Conservation (phyloP, 1,284 basidiomycete genomes). For the Pisolithus thermaeus region DNA sequence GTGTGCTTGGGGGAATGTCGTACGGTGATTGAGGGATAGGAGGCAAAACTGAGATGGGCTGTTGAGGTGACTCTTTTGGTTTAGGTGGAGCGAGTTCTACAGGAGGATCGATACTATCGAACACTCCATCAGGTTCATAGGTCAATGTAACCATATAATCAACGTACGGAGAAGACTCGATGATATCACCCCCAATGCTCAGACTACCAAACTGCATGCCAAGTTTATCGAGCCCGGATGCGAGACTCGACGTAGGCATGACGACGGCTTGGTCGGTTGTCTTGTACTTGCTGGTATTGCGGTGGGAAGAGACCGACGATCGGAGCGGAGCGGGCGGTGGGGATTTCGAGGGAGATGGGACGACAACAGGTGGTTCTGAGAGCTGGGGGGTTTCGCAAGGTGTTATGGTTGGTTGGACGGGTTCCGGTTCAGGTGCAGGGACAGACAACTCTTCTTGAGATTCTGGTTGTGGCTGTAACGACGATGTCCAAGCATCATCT, state of each 20-base stretch:
- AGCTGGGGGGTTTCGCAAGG: constrained; percentile 13
- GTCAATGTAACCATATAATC: background rate
- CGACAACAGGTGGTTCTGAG: constrained; percentile 15
- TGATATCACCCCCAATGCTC: constrained; percentile 59
- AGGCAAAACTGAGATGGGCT: constrained; percentile 29
- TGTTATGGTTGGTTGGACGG: constrained; percentile 1
- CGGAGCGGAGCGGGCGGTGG: constrained; percentile 36
- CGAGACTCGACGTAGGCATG: constrained; percentile 59
- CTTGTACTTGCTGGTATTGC: constrained; percentile 57
- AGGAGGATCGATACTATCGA: constrained; percentile 16
- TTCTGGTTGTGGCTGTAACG: constrained; percentile 19
- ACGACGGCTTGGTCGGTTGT: constrained; percentile 69
- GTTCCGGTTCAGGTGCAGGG: background rate
- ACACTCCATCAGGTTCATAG: constrained; percentile 7
- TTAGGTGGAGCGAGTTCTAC: constrained; percentile 40
- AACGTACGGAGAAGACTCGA: constrained; percentile 46
- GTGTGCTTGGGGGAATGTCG: constrained; percentile 25
- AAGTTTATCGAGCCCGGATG: constrained; percentile 58
- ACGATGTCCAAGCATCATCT: constrained; percentile 37
- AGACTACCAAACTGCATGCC: constrained; percentile 83
- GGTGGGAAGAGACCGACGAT: constrained; percentile 46
- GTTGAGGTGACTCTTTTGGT: constrained; percentile 40
- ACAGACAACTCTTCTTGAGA: constrained; percentile 19
- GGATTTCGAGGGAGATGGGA: constrained; percentile 24
- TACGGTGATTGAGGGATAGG: constrained; percentile 17